These are phyloP conservation scores for Sutorius australiensis DNA, from an alignment of 768 basidiomycete species.

Conservation along the genomic window DNA sequence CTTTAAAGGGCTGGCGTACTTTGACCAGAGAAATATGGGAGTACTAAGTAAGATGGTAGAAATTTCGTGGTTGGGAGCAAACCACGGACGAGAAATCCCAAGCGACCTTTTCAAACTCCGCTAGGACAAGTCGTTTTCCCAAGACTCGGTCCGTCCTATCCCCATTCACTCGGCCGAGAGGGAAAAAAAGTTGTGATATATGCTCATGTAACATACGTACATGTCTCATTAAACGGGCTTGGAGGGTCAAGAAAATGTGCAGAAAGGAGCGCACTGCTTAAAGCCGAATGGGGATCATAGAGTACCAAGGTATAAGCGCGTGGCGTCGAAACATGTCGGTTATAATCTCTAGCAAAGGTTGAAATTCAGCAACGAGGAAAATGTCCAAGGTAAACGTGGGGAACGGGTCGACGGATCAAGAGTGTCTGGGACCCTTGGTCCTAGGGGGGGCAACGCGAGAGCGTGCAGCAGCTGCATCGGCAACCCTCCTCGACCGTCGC, in stretches of 20 bases:
- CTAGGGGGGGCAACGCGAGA: conserved; percentile 39
- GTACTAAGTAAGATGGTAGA: conserved; percentile 38
- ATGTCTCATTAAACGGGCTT: conserved; percentile 19
- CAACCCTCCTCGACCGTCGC: conserved; percentile 63
- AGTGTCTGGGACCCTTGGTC: conserved; percentile 24
- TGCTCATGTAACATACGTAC: conserved; percentile 9
- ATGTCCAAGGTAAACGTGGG: neutral
- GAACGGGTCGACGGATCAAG: conserved; percentile 14
- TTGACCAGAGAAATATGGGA: conserved; percentile 34
- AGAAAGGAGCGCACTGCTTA: conserved; percentile 11
- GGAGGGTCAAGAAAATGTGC: conserved; percentile 9
- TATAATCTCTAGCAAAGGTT: conserved; percentile 26
- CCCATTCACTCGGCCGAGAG: neutral
- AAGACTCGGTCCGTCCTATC: conserved; percentile 11
- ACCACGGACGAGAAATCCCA: conserved; percentile 24
- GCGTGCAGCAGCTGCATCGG: conserved; percentile 51
- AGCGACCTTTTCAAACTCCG: conserved; percentile 34
- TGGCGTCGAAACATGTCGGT: conserved; percentile 13
- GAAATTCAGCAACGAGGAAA: conserved; percentile 7
- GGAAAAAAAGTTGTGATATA: conserved; percentile 15
- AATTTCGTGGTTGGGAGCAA: conserved; percentile 31
- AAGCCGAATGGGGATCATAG: conserved; percentile 25
- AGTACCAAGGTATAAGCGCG: conserved; percentile 25
- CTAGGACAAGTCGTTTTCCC: conserved; percentile 22
- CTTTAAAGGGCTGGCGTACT: conserved; percentile 34